Conservation (phyloP, 345 rosid species). For the Brassica juncea region DNA sequence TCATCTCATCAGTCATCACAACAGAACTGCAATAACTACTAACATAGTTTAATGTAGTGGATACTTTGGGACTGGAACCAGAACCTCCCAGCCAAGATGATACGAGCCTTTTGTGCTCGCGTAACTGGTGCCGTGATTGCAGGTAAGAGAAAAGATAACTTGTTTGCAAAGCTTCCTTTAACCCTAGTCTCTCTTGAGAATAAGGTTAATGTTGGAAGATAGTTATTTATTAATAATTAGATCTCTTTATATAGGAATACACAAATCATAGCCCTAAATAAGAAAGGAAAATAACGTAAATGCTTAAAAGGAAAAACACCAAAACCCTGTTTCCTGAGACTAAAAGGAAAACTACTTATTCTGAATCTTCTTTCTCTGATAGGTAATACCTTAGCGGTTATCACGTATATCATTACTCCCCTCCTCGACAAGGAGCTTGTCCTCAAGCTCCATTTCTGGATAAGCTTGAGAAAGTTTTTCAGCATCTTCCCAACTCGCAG, state of each 20-base stretch:
- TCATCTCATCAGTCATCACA: too few relatives aligned
- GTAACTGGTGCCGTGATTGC: not conserved
- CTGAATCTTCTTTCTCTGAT: not conserved
- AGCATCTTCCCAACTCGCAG: not conserved
- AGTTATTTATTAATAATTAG: not conserved
- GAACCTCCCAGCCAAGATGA: not conserved
- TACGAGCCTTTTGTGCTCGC: not conserved
- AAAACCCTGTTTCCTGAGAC: not conserved
- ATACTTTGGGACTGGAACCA: too few relatives aligned
- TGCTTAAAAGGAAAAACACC: not conserved
- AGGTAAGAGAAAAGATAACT: not conserved
- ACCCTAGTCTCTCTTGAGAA: not conserved
- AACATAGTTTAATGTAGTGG: too few relatives aligned
- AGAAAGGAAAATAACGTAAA: not conserved
- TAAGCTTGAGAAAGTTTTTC: not conserved
- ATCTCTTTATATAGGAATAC: not conserved
- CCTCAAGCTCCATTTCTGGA: not conserved
- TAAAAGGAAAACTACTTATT: not conserved
- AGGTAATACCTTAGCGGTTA: not conserved
- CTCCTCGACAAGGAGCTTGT: constrained; percentile 1
- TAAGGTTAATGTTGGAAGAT: not conserved
- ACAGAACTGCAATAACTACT: too few relatives aligned
- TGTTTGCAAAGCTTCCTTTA: not conserved
- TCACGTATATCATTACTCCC: not conserved
- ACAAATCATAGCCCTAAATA: not conserved